Base-by-base conservation (phyloP, 257 asterid species). In the Ilex aquifolium region DNA sequence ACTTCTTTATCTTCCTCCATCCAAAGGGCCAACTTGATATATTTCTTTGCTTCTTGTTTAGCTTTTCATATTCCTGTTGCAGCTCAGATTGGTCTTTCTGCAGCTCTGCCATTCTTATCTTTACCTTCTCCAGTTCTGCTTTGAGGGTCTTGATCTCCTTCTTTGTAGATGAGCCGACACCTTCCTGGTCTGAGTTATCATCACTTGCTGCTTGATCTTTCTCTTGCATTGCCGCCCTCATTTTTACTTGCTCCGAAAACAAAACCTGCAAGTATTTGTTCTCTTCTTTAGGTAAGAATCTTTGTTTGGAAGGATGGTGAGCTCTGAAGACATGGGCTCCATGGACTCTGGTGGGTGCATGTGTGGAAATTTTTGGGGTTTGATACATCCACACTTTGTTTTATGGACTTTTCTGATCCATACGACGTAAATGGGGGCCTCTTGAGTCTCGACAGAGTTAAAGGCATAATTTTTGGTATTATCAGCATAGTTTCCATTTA, bases 1-100 rank as follows among this genome's bases (percentile, higher is more conserved):
- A 67, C 68, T 71, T 83, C 60, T 88, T 80, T 32, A 77, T 71
- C 73, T 82, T 86, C 63, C 60, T 61, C 96, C 96, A 86, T 63
- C 91, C 84, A 7, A 60, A 30, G 68, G 75, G 56, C 97, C 95
- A 85, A 36, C 77, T 70, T 16, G 76, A 69, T 62, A 83, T n/a
- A 21, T 60, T 75, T 58, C 80, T 76, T 14, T 71, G 79, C 57
- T 76, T 79, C 13, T 39, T 65, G 53, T 64, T 75, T 44, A 74
- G 72, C 65, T 77, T 83, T 62, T 69, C 84, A 50, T 82, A 58
- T 70, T 80, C 90, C 68, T 74, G 77, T 74, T 75, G 92, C 66
- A 90, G 76, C 63, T 72, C 83, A 8, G 82, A 72, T 74, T 83
- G 77, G 72, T 87, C 83, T 62, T 73, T 83, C 30, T 85, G 88